A percentile compares a stretch with the other conserved stretches of the same genome.
phyloP scores from a whole-genome alignment of 2,329 filamentous ascomycete species.

The Malbranchea zuffiana region DNA sequence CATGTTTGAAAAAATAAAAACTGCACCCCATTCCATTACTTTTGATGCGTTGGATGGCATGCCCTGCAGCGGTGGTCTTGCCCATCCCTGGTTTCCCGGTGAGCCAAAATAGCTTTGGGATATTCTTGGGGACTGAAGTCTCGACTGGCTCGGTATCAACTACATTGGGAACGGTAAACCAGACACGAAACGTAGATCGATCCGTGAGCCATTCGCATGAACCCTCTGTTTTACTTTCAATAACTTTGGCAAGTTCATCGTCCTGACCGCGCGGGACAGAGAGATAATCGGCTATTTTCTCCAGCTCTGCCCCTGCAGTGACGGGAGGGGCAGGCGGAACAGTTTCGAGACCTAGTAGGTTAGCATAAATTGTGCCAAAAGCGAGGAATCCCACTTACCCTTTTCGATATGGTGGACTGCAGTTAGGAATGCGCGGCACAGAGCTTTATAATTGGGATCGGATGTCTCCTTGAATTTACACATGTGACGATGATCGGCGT shows the following conservation, averaged over 20 bases:
- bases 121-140: too few relatives aligned
- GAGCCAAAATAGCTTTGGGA: constrained; percentile 18
- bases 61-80: constrained; percentile 20
- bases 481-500: constrained; percentile 35
- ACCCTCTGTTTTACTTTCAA: constrained; percentile 18
- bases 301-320: too few relatives aligned
- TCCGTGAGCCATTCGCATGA: constrained; percentile 25
- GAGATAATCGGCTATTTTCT: constrained; percentile 15
- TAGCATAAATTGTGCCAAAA: too few relatives aligned
- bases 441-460: constrained; percentile 30
- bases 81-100: constrained; percentile 21
- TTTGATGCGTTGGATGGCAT: constrained; percentile 19
- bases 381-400: too few relatives aligned
- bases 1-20: constrained; percentile 23
- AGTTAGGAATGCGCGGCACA: constrained; percentile 24
- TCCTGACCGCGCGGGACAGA: constrained; percentile 17
- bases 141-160: too few relatives aligned
- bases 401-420: constrained; percentile 12
- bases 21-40: constrained; percentile 17
- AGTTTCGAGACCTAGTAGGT: too few relatives aligned
- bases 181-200: constrained; percentile 20
- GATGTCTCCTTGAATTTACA: constrained; percentile 31
- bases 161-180: constrained; percentile 15
- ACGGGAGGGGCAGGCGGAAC: too few relatives aligned
- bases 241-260: constrained; percentile 20